Base-by-base conservation (phyloP, 345 rosid species). In the Cardamine resedifolia region DNA sequence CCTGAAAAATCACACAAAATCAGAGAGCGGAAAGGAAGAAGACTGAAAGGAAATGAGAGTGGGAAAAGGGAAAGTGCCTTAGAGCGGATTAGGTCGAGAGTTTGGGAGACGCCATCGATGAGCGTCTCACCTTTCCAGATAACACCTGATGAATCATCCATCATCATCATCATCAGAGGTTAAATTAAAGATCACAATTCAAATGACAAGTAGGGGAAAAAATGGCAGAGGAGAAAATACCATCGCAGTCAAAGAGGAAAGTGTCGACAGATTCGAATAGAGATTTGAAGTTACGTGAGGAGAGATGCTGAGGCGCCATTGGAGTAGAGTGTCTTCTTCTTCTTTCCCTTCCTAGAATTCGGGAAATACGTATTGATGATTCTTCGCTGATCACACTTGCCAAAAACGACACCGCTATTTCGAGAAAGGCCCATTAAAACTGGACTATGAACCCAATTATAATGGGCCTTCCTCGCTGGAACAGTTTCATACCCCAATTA, bases 61-160 rank as follows among this genome's bases (percentile, higher is more conserved):
- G n/a, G n/a, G n/a, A n/a, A n/a, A 24, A 24, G 30, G 1, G 63
- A n/a, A 16, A 15, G 43, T 23, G 72, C 95, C 86, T 83, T 86
- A 27, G 96, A 88, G 28, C 96, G 93, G 70, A 94, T 88, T 77
- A 82, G 30, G 28, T 90, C 85, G 15, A 94, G 79, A 2, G 93
- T 86, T 45, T 81, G 58, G 39, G 85, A 64, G 36, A 87, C 93
- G 28, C 97, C 96, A 60, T 88, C 84, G 55, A 95, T 82, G 72
- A 89, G 96, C 72, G 73, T 84, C 38, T 89, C 90, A 18, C 96
- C 96, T 76, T 83, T 95, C 97, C 97, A 91, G 44, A 95, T 91
- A n/a, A 95, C 99, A 58, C 97, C 96, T 95, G 74, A 41, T 24
- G n/a, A 48, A 48, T 48, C 59, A 57, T 55, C 56, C 64, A 41